Evolutionary conservation across 2,329 filamentous ascomycete genomes (phyloP).

Genomic region (Apiospora marii): DNA sequence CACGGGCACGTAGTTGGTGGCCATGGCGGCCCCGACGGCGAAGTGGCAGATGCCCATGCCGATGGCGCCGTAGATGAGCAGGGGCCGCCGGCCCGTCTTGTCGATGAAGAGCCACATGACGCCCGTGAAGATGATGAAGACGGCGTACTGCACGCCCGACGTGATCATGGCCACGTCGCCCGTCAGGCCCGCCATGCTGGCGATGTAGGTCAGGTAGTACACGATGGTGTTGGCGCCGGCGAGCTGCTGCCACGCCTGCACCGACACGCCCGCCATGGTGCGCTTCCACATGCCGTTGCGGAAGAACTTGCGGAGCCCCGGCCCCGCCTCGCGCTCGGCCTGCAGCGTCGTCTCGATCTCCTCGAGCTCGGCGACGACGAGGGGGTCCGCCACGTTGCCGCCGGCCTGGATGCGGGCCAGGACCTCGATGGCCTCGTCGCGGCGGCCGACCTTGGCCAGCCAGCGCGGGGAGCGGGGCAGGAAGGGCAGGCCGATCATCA

Average conservation of each 20-base stretch:
- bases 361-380: conserved; percentile 65
- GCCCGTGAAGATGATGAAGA: conserved; percentile 57
- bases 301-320: conserved; percentile 49
- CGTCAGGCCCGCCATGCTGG: conserved; percentile 63
- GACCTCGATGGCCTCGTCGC: conserved; percentile 60
- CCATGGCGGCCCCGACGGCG: conserved; percentile 61
- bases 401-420: conserved; percentile 65
- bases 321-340: conserved; percentile 45
- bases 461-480: conserved; percentile 70
- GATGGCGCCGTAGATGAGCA: conserved; percentile 70
- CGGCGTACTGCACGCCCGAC: conserved; percentile 63
- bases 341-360: conserved; percentile 55
- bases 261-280: conserved; percentile 57
- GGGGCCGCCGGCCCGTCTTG: conserved; percentile 65
- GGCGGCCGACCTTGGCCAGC: conserved; percentile 68
- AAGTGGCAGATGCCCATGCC: conserved; percentile 71
- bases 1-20: conserved; percentile 51
- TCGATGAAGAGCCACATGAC: conserved; percentile 62
- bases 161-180: conserved; percentile 62
- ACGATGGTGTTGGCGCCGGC: conserved; percentile 61
- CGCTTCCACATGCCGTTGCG: conserved; percentile 64
- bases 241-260: conserved; percentile 44
- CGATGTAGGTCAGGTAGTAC: conserved; percentile 69
- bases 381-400: conserved; percentile 60
- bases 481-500: conserved; percentile 66